Base-by-base conservation (phyloP, 371 early-diverging fungal species). In the Lichtheimia corymbifera region DNA sequence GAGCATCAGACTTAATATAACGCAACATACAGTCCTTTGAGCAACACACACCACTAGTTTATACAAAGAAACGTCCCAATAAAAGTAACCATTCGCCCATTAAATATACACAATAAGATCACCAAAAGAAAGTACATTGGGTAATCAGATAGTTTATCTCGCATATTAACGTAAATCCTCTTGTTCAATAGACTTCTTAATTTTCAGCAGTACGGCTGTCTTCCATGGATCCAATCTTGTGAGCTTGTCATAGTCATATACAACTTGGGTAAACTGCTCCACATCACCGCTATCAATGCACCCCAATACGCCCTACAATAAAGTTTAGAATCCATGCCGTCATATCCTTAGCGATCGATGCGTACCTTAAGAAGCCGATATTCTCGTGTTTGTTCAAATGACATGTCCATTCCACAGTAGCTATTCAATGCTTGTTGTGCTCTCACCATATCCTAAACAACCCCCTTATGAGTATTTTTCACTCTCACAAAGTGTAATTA, bases 151-250 rank as follows among this genome's bases (percentile, higher is more conserved):
- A 35, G 11, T 0, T 11, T 35, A 35, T 4, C 11, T 35, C 11
- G 35, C 9, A 11, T 35, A 22, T 59, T 72, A 77, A 45, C 71
- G 78, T 53, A 71, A 66, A 55, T 77, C 77, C 52, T 74, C 73
- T 50, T 64, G 55, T 9, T 74, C 73, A 27, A 78, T 67, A 5
- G 70, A 27, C 55, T 78, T 74, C 81, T 98, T 98, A 70, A 96
- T 90, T 58, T 86, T 84, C 55, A 97, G 80, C 58, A 98, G 74
- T 44, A 97, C 80, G 40, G 90, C 85, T 5, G 97, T 97, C 75
- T 97, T 97, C 98, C 98, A 98, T 67, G 86, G 82, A 79, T 98
- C 98, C 44, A 98, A 83, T 72, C 92, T 89, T 12, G 93, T 88
- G 51, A 97, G 63, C 56, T 90, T 83, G 74, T 98, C 97, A 76